Percentiles rank a stretch among this genome's conserved stretches.
phyloP scores from a whole-genome alignment of 116 monocot genomes.

The Iris pallida region DNA sequence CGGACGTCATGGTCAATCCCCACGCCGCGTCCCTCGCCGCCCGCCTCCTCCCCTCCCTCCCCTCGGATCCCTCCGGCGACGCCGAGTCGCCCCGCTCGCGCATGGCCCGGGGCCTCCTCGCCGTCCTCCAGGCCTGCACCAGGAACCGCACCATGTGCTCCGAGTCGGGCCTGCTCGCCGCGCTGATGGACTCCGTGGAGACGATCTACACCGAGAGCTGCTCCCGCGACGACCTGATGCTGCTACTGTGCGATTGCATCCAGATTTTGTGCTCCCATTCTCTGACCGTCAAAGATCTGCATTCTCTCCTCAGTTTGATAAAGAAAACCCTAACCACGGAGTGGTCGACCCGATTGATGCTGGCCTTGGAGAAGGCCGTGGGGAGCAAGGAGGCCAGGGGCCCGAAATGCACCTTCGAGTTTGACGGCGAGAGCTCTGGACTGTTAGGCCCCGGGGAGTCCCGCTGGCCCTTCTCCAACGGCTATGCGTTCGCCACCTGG shows the following conservation, averaged over 20 bases:
- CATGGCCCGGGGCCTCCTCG: constrained; percentile 67
- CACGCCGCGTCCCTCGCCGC: constrained; percentile 66
- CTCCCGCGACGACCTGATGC: constrained; percentile 28
- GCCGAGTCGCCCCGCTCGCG: constrained; percentile 70
- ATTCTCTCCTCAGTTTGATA: constrained; percentile 56
- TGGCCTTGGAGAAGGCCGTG: constrained; percentile 79
- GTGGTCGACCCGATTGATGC: constrained; percentile 55
- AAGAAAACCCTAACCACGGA: constrained; percentile 51
- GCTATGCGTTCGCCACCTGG: constrained; percentile 93
- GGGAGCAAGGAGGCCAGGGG: constrained; percentile 57
- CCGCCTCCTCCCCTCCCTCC: constrained; percentile 58
- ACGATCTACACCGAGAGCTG: constrained; percentile 16
- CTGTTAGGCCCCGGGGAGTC: constrained; percentile 89
- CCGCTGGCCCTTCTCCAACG: constrained; percentile 91
- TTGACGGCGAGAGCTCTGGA: constrained; percentile 98
- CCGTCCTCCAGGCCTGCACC: constrained; percentile 59
- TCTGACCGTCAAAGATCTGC: constrained; percentile 51
- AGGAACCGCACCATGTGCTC: constrained; percentile 91
- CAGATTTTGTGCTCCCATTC: constrained; percentile 74
- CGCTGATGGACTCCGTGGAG: constrained; percentile 52
- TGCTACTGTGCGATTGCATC: constrained; percentile 62
- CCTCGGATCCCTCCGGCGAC: constrained; percentile 43
- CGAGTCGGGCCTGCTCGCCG: constrained; percentile 55
- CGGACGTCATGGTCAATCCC: constrained; percentile 66
- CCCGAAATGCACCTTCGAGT: constrained; percentile 75